Evolutionary conservation across 306 rosid species (phyloP), one percentile per base, ranked within the genome.

Genomic region (Vigna hirtella): DNA sequence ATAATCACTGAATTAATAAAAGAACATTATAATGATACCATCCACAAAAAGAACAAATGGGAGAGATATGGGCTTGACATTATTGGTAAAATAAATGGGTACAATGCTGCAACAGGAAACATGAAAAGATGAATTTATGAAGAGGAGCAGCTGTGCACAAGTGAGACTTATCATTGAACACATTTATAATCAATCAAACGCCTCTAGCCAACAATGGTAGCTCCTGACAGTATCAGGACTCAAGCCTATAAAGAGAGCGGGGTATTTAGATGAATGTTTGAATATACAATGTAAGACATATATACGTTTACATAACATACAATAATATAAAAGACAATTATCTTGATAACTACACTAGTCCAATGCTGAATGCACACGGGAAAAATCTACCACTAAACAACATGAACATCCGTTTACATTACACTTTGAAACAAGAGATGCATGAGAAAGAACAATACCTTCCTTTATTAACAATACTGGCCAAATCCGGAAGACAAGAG

Each of bases 401-500:
- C 76, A 36, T 14, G 51, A 63, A 56, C 15, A 13, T 63, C 22
- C 36, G 64, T 63, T 15, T 38, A 30, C 66, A 79, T 28, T 34
- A 51, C 15, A 67, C 45, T 76, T 8, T 4, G 47, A 47, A 59
- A 67, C 17, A 58, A 59, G 36, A 67, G 72, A 64, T 75, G 72
- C 51, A 55, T 49, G 3, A 50, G 66, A 73, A 78, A 59, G 6
- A 64, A 72, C 18, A 66, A 58, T 89, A 94, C 98, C 98, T 92
- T 88, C 86, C 96, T 68, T 88, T 87, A 59, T 73, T n/a, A 11
- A 79, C 70, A 86, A 89, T 82, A 55, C 58, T 65, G 3, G 74
- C 84, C 81, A 94, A 85, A 66, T 80, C 83, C 0, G 84, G 83
- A 42, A 94, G 83, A 80, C 93, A 52, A 1, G 87, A 55, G 47